Conservation (phyloP, 345 rosid species). For the Cardamine resedifolia region DNA sequence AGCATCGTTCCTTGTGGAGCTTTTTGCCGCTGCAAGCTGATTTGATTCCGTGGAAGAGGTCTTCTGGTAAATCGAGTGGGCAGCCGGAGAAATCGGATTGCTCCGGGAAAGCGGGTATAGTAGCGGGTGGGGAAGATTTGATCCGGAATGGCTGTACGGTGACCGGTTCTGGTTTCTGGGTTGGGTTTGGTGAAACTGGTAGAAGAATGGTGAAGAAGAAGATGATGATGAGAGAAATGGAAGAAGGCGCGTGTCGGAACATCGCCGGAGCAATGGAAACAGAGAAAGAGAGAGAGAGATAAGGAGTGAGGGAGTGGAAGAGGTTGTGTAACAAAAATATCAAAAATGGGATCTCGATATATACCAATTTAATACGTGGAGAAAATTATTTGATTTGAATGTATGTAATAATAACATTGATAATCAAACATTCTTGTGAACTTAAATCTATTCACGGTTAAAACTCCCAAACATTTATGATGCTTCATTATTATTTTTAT, state of each 20-base stretch:
- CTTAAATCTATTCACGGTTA: neutral
- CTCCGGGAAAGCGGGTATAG: constrained; percentile 94
- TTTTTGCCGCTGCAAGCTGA: constrained; percentile 52
- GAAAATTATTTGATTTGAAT: neutral
- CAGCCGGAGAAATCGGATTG: constrained; percentile 70
- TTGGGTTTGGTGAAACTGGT: constrained; percentile 24
- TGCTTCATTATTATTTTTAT: neutral
- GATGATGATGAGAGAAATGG: constrained; percentile 16
- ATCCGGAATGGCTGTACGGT: constrained; percentile 49
- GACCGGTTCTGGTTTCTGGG: constrained; percentile 37
- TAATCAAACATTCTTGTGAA: neutral
- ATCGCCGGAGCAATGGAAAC: constrained; percentile 33
- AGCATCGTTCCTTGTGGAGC: constrained; percentile 65
- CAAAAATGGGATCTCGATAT: constrained; percentile 15
- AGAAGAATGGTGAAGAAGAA: constrained; percentile 31
- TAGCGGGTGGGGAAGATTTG: constrained; percentile 55
- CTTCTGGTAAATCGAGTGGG: constrained; percentile 67
- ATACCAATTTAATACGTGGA: constrained; percentile 5
- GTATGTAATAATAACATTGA: neutral
- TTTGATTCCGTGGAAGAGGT: constrained; percentile 62
- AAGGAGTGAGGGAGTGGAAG: constrained; percentile 25
- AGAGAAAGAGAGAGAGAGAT: neutral
- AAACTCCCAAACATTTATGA: neutral
- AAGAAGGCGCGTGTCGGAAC: constrained; percentile 43
- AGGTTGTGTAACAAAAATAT: constrained; percentile 30